These are phyloP conservation scores for Phytophthora pseudosyringae DNA, from an alignment of 352 stramenopile species.

Conservation along the genomic window DNA sequence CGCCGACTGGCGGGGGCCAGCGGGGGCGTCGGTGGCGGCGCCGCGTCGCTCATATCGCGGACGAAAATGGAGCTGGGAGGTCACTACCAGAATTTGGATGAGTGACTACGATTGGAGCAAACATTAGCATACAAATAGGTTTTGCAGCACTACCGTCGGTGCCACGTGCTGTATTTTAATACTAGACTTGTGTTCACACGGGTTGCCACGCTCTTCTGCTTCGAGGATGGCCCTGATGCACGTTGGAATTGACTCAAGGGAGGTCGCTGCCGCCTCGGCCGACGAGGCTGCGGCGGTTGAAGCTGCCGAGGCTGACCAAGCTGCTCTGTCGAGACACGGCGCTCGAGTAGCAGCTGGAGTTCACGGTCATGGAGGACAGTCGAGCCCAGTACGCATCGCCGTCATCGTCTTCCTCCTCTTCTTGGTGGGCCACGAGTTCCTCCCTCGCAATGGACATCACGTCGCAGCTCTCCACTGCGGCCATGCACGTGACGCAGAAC, in stretches of 20 bases:
- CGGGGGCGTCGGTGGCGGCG: slow-evolving; percentile 28
- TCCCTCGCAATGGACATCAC: slow-evolving; percentile 41
- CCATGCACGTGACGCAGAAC: slow-evolving; percentile 43
- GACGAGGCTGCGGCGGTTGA: slow-evolving; percentile 26
- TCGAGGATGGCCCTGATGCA: slow-evolving; percentile 5
- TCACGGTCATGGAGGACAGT: slow-evolving; percentile 35
- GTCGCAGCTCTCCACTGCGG: slow-evolving; percentile 32
- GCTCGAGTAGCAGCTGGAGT: slow-evolving; percentile 37
- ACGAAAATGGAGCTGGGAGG: neutral
- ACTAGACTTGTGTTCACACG: neutral
- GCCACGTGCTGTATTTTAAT: slow-evolving; percentile 3
- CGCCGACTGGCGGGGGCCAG: slow-evolving; percentile 23
- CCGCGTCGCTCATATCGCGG: slow-evolving; percentile 30
- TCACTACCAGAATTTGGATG: slow-evolving; percentile 9
- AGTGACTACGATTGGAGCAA: slow-evolving; percentile 11
- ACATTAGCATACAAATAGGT: slow-evolving; percentile 3
- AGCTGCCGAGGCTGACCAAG: slow-evolving; percentile 25
- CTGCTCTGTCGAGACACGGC: slow-evolving; percentile 37
- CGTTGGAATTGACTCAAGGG: slow-evolving; percentile 4
- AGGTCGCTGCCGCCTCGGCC: slow-evolving; percentile 25
- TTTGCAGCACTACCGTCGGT: slow-evolving; percentile 28
- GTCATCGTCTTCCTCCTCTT: slow-evolving; percentile 28
- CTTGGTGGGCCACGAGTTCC: slow-evolving; percentile 33
- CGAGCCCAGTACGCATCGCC: slow-evolving; percentile 28
- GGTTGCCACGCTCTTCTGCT: slow-evolving; percentile 7